phyloP scores from a whole-genome alignment of 208 protist species.

The Wallacemonas sp. region DNA sequence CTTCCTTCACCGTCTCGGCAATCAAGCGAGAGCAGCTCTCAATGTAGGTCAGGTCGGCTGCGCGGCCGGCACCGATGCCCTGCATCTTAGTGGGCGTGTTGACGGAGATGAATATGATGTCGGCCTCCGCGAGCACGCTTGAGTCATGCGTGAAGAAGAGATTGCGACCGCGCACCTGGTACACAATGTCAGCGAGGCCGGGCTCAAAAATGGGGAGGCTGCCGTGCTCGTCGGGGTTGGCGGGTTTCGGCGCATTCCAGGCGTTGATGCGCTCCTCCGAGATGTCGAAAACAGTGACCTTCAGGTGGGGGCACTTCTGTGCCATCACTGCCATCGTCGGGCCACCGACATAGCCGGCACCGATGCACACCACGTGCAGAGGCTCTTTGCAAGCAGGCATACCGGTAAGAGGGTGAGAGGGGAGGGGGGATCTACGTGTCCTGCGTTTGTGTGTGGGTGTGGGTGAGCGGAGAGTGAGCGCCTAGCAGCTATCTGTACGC shows the following conservation, averaged over 20 bases:
- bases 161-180: constrained; percentile 72
- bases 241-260: constrained; percentile 87
- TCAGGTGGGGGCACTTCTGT: constrained; percentile 89
- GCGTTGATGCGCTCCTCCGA: constrained; percentile 84
- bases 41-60: constrained; percentile 90
- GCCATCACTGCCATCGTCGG: constrained; percentile 97
- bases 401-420: neutral
- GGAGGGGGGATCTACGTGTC: neutral
- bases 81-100: constrained; percentile 97
- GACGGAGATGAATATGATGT: constrained; percentile 97
- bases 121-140: constrained; percentile 60
- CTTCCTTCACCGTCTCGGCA: constrained; percentile 32
- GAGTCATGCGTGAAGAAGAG: constrained; percentile 96
- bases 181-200: constrained; percentile 91
- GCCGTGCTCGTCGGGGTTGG: constrained; percentile 11
- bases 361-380: constrained; percentile 75
- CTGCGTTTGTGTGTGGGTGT: constrained; percentile 8
- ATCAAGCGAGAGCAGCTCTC: constrained; percentile 87
- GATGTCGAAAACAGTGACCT: constrained; percentile 93
- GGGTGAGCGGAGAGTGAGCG: no score
- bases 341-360: constrained; percentile 96
- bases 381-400: constrained; percentile 9
- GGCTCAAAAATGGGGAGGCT: constrained; percentile 95
- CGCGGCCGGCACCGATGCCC: constrained; percentile 89
- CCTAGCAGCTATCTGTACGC: no score